phyloP scores from a whole-genome alignment of 805 yeast species.

The Candida stauntonica region DNA sequence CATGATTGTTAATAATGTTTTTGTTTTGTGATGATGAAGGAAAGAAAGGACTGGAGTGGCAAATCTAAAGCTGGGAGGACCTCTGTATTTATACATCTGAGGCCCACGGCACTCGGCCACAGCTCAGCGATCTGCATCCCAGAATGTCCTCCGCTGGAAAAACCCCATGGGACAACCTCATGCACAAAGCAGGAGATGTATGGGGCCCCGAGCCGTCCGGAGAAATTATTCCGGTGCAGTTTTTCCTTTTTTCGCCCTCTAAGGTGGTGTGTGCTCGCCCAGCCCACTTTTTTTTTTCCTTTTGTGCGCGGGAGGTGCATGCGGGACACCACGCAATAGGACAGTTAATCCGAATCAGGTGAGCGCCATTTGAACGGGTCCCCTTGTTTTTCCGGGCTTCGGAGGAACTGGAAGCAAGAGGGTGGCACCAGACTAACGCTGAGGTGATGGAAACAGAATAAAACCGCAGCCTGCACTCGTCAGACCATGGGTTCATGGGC shows the following conservation, averaged over 20 bases:
- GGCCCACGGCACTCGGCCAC: background rate
- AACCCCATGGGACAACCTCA: conserved; percentile 12
- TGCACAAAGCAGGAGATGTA: conserved; percentile 1
- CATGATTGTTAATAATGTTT: conserved; percentile 5
- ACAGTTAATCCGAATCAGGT: background rate
- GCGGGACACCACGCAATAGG: background rate
- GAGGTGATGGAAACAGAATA: too few relatives aligned
- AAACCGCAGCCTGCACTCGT: too few relatives aligned
- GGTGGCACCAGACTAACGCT: background rate
- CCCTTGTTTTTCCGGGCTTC: background rate
- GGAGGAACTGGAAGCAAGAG: background rate
- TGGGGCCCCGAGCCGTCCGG: conserved; percentile 1
- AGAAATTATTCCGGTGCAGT: background rate
- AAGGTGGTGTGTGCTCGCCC: background rate
- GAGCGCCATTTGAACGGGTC: background rate
- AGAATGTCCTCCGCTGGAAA: conserved; percentile 7
- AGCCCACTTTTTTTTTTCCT: background rate
- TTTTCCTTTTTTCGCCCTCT: background rate
- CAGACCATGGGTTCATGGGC: background rate
- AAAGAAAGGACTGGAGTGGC: background rate
- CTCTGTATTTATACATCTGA: conserved; percentile 2
- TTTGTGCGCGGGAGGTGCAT: background rate
- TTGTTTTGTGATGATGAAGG: conserved; percentile 1
- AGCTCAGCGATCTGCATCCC: background rate
- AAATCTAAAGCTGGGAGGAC: background rate